A percentile compares a stretch with the other conserved stretches of the same genome.
Conservation (phyloP, 2,329 filamentous ascomycete genomes). For the Botrytis squamosa region DNA sequence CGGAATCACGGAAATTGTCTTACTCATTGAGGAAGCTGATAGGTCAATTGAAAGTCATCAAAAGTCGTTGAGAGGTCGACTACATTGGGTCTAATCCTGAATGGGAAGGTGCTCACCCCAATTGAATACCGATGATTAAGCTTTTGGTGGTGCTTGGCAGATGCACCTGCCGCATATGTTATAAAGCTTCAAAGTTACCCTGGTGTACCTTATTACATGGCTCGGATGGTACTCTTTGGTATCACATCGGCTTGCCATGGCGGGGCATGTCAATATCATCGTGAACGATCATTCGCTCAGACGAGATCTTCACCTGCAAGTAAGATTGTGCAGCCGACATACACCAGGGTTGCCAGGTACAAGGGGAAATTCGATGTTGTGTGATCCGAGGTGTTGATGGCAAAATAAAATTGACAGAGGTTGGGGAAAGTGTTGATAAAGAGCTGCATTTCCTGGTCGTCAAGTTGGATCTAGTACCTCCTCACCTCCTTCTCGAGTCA, state of each 20-base stretch:
- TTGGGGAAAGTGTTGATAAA: not conserved
- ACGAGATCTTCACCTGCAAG: not conserved
- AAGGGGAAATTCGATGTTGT: not conserved
- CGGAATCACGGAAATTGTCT: not conserved
- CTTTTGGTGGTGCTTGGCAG: not conserved
- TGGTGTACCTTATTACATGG: not conserved
- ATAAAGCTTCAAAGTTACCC: not conserved
- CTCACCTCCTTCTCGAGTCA: not conserved
- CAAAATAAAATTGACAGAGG: not conserved
- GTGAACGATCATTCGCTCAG: not conserved
- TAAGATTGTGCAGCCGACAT: not conserved
- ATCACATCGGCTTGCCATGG: not conserved
- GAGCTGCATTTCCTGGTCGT: not conserved
- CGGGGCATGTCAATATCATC: not conserved
- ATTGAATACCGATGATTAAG: not conserved
- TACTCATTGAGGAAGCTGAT: not conserved
- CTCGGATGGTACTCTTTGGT: not conserved
- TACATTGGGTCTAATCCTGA: not conserved
- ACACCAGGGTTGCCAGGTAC: not conserved
- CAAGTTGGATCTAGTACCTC: not conserved
- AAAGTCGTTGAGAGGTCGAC: not conserved
- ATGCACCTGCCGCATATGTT: conserved; percentile 5
- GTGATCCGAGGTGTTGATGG: conserved; percentile 1
- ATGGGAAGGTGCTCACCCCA: not conserved
- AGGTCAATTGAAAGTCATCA: not conserved